Evolutionary conservation across 2,329 filamentous ascomycete species (phyloP).

Genomic region (Aspergillus novofumigatus): DNA sequence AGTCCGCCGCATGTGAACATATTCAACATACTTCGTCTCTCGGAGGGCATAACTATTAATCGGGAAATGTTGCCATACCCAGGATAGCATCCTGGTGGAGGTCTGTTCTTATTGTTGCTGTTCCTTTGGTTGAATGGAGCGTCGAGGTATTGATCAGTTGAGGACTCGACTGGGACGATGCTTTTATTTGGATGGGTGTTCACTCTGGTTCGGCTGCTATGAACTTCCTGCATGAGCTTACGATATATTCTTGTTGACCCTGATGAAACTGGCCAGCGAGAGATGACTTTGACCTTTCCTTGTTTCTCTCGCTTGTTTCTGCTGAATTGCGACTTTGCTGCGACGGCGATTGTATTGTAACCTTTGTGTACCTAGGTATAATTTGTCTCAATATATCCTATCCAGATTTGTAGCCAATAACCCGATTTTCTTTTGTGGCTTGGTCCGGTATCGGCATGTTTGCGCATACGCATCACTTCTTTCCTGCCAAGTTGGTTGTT

Average conservation of each 20-base stretch:
- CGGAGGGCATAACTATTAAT: background rate
- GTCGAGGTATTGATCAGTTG: background rate
- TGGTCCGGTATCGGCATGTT: background rate
- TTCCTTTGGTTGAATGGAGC: background rate
- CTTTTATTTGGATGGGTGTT: background rate
- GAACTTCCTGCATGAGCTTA: conserved; percentile 6
- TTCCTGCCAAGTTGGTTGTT: background rate
- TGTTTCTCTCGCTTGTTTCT: conserved; percentile 13
- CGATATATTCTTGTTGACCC: conserved; percentile 5
- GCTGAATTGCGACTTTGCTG: background rate
- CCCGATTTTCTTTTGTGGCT: background rate
- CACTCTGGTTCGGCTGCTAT: background rate
- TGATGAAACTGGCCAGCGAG: conserved; percentile 7
- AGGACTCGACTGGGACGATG: background rate
- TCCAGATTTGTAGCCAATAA: background rate
- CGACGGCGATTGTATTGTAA: background rate
- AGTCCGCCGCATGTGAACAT: background rate
- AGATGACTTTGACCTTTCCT: conserved; percentile 11
- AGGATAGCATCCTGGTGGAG: background rate
- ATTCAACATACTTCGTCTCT: background rate
- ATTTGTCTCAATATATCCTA: background rate
- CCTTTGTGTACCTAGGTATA: background rate
- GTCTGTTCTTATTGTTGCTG: background rate
- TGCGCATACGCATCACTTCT: background rate
- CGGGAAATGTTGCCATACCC: background rate